A percentile compares a stretch with the other conserved stretches of the same genome.
phyloP scores from a whole-genome alignment of 306 rosid genomes.

The Neltuma alba region DNA sequence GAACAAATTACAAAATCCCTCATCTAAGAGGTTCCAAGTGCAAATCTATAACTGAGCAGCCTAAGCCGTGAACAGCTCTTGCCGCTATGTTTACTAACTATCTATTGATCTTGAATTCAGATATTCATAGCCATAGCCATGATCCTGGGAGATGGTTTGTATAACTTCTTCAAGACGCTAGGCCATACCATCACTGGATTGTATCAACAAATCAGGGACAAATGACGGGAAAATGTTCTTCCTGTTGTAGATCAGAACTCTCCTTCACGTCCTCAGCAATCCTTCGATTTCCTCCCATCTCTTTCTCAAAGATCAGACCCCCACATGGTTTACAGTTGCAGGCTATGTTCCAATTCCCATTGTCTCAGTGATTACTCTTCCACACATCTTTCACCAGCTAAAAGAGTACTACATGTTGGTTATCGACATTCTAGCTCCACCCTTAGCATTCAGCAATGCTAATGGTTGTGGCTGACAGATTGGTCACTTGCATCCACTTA shows the following conservation, averaged over 20 bases:
- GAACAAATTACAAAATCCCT: not conserved
- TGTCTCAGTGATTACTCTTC: conserved; percentile 43
- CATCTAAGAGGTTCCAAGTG: not conserved
- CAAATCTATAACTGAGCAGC: not conserved
- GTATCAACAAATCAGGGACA: conserved; percentile 35
- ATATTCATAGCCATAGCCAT: not conserved
- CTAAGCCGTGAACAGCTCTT: not conserved
- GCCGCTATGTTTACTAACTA: not conserved
- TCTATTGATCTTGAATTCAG: not conserved
- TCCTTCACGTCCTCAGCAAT: conserved; percentile 30
- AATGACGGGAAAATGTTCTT: conserved; percentile 35
- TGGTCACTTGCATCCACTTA: conserved; percentile 60
- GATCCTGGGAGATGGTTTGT: conserved; percentile 13
- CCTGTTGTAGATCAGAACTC: conserved; percentile 49
- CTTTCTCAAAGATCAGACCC: conserved; percentile 60
- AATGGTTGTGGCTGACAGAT: conserved; percentile 54
- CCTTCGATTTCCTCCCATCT: conserved; percentile 46
- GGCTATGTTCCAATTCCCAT: conserved; percentile 55
- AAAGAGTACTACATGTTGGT: conserved; percentile 54
- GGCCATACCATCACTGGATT: conserved; percentile 42
- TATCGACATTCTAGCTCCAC: conserved; percentile 53
- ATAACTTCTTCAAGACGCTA: conserved; percentile 54
- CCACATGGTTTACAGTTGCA: conserved; percentile 48
- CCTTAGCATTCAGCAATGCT: conserved; percentile 62
- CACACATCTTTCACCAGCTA: conserved; percentile 49